Evolutionary conservation across 441 rosid species (phyloP).

Genomic region (Pelargonium fulgidum): DNA sequence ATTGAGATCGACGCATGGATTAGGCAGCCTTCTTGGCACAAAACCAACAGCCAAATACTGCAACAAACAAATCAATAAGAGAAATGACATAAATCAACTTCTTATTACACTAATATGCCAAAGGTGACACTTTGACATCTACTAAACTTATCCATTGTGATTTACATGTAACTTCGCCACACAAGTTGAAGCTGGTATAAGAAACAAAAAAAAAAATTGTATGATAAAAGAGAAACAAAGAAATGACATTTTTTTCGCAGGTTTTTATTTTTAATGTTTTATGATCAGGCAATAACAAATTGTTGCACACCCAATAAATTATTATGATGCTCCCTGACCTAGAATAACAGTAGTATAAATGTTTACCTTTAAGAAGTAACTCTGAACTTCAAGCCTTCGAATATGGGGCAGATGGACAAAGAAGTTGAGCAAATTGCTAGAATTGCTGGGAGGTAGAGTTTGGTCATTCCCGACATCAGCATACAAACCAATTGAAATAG

Average conservation of each 20-base stretch:
- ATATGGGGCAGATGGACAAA: constrained; percentile 60
- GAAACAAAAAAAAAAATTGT: not conserved
- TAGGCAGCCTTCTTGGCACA: constrained; percentile 46
- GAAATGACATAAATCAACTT: constrained; percentile 14
- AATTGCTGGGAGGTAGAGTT: constrained; percentile 23
- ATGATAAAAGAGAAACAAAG: not conserved
- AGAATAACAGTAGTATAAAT: not conserved
- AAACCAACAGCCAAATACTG: constrained; percentile 58
- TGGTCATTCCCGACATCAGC: constrained; percentile 35
- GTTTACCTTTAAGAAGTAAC: constrained; percentile 58
- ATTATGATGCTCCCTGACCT: not conserved
- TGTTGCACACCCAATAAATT: not conserved
- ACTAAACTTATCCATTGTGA: not conserved
- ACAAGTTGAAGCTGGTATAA: not conserved
- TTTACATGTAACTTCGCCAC: not conserved
- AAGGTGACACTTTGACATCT: not conserved
- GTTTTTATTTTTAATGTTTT: not conserved
- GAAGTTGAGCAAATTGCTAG: constrained; percentile 55
- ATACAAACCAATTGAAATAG: constrained; percentile 57
- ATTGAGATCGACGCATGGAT: constrained; percentile 49
- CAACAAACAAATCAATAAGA: constrained; percentile 18
- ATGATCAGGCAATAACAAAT: not conserved
- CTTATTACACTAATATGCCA: constrained; percentile 6
- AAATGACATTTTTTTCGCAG: not conserved
- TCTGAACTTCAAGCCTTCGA: constrained; percentile 66